Base-by-base conservation (phyloP, 1,284 basidiomycete genomes). In the Trichosporon coremiiforme region DNA sequence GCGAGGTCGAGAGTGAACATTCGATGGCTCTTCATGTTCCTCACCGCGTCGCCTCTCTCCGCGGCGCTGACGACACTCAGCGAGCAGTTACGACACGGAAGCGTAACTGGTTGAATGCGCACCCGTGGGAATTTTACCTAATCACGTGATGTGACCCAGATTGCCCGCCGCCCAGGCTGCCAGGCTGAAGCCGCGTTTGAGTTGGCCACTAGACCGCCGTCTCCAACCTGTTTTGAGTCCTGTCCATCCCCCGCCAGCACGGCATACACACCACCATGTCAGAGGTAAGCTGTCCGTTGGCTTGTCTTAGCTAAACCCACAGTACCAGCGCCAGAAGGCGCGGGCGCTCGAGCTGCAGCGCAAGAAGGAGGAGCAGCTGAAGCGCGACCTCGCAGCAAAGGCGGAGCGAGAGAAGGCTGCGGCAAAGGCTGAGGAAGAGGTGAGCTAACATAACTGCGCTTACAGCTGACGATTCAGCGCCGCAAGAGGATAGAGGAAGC, bases 241-340 rank as follows among this genome's bases (percentile, higher is more conserved):
- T 33, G 31, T 62, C 57, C 57, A 62, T 62, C 31, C 20, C 15
- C 20, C 17, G 57, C 57, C 57, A 22, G 6, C 13, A 10, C 31
- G 57, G 57, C 57, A 7, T 29, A n/a, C 64, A 29, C 50, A 65
- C 45, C 70, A 68, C 66, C 36, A 73, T 73, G 72, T 71, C 70
- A 41, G 72, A 73, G 71, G 71, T 72, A 47, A 22, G 66, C 15
- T 15, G 2, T 25, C n/a, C 31, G 8, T 0, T 5, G 0, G 2
- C 20, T 0, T 2, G 1, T 2, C 1, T 10, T 17, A 36, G 64
- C 66, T 68, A 29, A 25, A 67, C 66, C 62, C 2, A 2, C 64
- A 82, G 81, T 82, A 81, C 69, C 77, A 78, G 68, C 73, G 75
- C 60, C 67, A 70, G 8, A 82, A 81, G 70, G 77, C 76, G 45